A percentile compares a stretch with the other conserved stretches of the same genome.
Evolutionary conservation across 768 basidiomycete species (phyloP).

Genomic region (Hygrophoropsis aurantiaca): DNA sequence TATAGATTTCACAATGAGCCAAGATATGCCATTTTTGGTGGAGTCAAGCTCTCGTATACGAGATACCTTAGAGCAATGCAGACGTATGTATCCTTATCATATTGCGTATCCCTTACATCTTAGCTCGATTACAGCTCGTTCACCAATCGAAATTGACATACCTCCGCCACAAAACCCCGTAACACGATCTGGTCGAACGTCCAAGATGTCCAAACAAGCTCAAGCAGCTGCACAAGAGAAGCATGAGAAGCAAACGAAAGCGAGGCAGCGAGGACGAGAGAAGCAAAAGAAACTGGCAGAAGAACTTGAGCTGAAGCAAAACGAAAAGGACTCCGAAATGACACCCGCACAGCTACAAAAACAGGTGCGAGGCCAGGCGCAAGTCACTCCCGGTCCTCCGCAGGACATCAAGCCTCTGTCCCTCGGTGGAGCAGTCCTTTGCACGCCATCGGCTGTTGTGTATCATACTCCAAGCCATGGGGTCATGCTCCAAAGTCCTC

Average conservation of each 20-base stretch:
- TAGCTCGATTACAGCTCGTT: slow-evolving; percentile 8
- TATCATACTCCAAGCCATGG: slow-evolving; percentile 8
- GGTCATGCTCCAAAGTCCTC: no score
- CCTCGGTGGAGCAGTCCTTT: neutral
- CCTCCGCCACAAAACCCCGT: slow-evolving; percentile 7
- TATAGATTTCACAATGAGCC: slow-evolving; percentile 29
- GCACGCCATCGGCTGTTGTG: neutral
- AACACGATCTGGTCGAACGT: slow-evolving; percentile 23
- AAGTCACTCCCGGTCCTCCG: neutral
- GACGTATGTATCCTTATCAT: slow-evolving; percentile 14
- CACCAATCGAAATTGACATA: slow-evolving; percentile 2
- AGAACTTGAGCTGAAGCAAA: neutral
- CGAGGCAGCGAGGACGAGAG: slow-evolving; percentile 1
- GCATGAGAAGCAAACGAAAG: neutral
- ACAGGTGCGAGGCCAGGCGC: neutral
- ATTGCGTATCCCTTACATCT: slow-evolving; percentile 8
- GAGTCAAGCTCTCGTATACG: slow-evolving; percentile 24
- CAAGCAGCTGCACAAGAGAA: slow-evolving; percentile 9
- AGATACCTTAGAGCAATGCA: slow-evolving; percentile 5
- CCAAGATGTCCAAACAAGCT: slow-evolving; percentile 19
- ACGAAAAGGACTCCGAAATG: neutral
- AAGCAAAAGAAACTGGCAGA: slow-evolving; percentile 5
- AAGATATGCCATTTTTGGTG: slow-evolving; percentile 27
- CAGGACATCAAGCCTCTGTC: neutral
- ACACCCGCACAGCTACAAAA: neutral